Evolutionary conservation across 1,284 basidiomycete species (phyloP).

Genomic region (Ceraceosorus guamensis): DNA sequence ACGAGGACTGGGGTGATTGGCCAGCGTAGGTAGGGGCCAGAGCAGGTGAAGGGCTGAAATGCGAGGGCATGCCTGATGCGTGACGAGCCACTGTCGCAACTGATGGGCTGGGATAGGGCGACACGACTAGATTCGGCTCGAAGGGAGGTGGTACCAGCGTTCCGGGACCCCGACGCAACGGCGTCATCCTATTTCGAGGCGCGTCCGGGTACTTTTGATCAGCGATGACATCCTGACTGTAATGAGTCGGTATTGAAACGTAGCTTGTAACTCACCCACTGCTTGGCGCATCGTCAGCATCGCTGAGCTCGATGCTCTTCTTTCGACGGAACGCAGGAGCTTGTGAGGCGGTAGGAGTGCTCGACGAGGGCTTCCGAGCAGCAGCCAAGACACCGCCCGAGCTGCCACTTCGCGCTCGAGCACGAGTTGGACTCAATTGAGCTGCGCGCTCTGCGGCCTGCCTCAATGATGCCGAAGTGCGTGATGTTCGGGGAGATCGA

Average conservation of each 20-base stretch:
- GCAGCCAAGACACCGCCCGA: not conserved
- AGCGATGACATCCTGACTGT: not conserved
- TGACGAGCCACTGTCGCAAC: slow-evolving; percentile 27
- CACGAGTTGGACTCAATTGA: not conserved
- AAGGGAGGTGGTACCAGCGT: slow-evolving; percentile 16
- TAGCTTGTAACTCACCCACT: not conserved
- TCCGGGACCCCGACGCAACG: not conserved
- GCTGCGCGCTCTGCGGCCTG: not conserved
- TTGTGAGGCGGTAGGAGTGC: not conserved
- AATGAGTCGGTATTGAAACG: not conserved
- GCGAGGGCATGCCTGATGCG: slow-evolving; percentile 22
- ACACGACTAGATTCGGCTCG: slow-evolving; percentile 24
- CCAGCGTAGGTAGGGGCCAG: not conserved
- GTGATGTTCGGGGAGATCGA: not conserved
- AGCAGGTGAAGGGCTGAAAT: too few relatives aligned
- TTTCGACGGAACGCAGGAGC: slow-evolving; percentile 3
- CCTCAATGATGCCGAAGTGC: not conserved
- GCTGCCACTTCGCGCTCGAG: not conserved
- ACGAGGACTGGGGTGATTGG: not conserved
- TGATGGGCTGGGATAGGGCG: slow-evolving; percentile 24
- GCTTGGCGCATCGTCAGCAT: not conserved
- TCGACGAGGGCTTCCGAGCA: not conserved
- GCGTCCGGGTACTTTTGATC: not conserved
- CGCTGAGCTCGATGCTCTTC: slow-evolving; percentile 6
- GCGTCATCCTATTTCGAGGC: not conserved